Evolutionary conservation across 352 stramenopile genomes (phyloP), one percentile per base, ranked within the genome.

Genomic region (Globisporangium abappressorium): DNA sequence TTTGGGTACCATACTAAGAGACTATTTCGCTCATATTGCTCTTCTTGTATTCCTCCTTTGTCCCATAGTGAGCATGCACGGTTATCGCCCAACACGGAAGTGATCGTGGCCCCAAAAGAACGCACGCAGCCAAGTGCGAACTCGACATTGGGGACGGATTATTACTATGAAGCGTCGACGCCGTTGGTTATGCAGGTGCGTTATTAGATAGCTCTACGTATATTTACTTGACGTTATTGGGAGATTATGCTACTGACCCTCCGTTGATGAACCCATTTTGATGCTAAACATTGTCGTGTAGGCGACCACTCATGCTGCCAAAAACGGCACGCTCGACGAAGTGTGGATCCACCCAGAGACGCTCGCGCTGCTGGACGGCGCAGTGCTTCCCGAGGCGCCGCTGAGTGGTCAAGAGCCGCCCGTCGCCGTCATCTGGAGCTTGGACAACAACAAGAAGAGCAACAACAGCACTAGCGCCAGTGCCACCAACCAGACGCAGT

Each of bases 91-190:
- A 79, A 86, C n/a, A 87, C 84, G 2, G 83, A 94, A 66, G 72
- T 94, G 20, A 83, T 91, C 57, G 86, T 94, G 7, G 82, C 85
- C 0, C 87, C 87, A 22, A 94, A 94, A 73, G 80, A 90, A 56
- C 84, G 87, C 14, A 71, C 75, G 65, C 26, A 62, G 20, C 47
- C 80, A 24, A 65, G 58, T 6, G 36, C 71, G 1, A 72, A 74
- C 38, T 73, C 68, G 3, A 63, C 67, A 26, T 62, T 91, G 15
- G 85, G 78, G 33, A 49, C 72, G 0, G 81, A 87, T 65, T 77
- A 90, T 22, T 89, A 85, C 60, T 92, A 78, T 30, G 80, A 85
- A 65, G 70, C 87, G 5, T 93, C 86, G 5, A 62, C 77, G 20
- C 63, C 71, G 18, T 67, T 94, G 26, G 53, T 75, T 34, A 64